Evolutionary conservation across 2,329 filamentous ascomycete species (phyloP), one percentile per base, ranked within the genome.

Genomic region (Penicillium corylophilum): DNA sequence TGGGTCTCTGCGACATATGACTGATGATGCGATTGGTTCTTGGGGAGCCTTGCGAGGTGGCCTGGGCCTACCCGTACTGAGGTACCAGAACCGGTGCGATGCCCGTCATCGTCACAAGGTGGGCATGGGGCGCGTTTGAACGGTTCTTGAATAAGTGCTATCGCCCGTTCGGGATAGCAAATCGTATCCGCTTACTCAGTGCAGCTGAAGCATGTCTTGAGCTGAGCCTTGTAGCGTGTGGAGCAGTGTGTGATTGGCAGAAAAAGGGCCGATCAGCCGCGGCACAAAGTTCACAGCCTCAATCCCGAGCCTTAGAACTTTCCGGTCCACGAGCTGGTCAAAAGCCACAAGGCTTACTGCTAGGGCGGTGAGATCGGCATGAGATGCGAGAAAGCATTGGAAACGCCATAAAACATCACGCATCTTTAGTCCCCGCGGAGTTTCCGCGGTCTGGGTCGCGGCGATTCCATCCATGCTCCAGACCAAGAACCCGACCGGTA

Each of bases 401-500:
- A 38, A 23, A 35, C 35, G 36, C 4, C 3, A 39, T 50, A 24
- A 18, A 35, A 44, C 22, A 24, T 45, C 16, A 45, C 5, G 22
- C 40, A 26, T 48, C 44, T 22, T 39, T 50, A 13, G 15, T 16
- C 15, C 28, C 31, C 10, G 26, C 8, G 13, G 18, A 26, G 24
- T 26, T 20, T 15, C 26, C 12, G 10, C 28, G 42, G n/a, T 38
- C 36, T 15, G 28, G 35, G 22, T n/a, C 18, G 18, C 24, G 16
- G n/a, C n/a, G 20, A 42, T 51, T 55, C 64, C 64, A 68, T 1
- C 66, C 62, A 22, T 62, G 55, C 16, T 66, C 59, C n/a, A 71
- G 35, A 12, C 63, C 63, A 6, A 72, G 48, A 8, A 73, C 42
- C 26, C 59, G 55, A 15, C 71, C 72, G 2, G 60, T 64, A 15